A percentile compares a stretch with the other conserved stretches of the same genome.
Evolutionary conservation across 1,284 basidiomycete genomes (phyloP).

Genomic region (Pisolithus thermaeus): DNA sequence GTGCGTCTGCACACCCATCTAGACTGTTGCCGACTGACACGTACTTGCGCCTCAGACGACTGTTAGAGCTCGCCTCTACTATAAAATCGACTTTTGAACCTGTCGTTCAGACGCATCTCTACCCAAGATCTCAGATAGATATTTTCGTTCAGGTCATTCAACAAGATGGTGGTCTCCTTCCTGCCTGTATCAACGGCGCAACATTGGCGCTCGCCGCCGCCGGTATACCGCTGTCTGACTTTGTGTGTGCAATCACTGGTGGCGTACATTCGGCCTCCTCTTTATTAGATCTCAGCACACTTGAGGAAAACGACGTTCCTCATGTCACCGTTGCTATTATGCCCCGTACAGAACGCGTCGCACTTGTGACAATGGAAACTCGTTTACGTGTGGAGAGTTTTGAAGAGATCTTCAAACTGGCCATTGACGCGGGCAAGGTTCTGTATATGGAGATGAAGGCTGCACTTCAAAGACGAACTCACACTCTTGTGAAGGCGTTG

Average conservation of each 20-base stretch:
- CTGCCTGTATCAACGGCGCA: slow-evolving; percentile 91
- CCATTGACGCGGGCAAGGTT: slow-evolving; percentile 71
- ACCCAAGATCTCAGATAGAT: slow-evolving; percentile 92
- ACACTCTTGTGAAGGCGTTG: slow-evolving; percentile 48
- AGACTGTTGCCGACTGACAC: slow-evolving; percentile 3
- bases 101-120: slow-evolving; percentile 85
- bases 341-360: slow-evolving; percentile 79
- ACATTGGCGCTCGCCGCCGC: slow-evolving; percentile 88
- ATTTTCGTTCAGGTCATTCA: slow-evolving; percentile 90
- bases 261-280: slow-evolving; percentile 76
- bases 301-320: slow-evolving; percentile 90
- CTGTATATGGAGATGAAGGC: slow-evolving; percentile 83
- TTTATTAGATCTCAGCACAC: slow-evolving; percentile 78
- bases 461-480: slow-evolving; percentile 65
- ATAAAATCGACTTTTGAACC: slow-evolving; percentile 96
- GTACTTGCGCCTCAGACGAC: slow-evolving; percentile 51
- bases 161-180: slow-evolving; percentile 91
- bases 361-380: slow-evolving; percentile 90
- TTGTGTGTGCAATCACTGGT: slow-evolving; percentile 81
- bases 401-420: slow-evolving; percentile 81
- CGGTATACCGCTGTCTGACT: slow-evolving; percentile 88
- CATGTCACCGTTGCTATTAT: slow-evolving; percentile 84
- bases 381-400: slow-evolving; percentile 91
- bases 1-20: slow-evolving; percentile 44
- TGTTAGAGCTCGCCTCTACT: slow-evolving; percentile 81